Evolutionary conservation across 2,329 filamentous ascomycete species (phyloP).

Genomic region (Fusarium tricinctum): DNA sequence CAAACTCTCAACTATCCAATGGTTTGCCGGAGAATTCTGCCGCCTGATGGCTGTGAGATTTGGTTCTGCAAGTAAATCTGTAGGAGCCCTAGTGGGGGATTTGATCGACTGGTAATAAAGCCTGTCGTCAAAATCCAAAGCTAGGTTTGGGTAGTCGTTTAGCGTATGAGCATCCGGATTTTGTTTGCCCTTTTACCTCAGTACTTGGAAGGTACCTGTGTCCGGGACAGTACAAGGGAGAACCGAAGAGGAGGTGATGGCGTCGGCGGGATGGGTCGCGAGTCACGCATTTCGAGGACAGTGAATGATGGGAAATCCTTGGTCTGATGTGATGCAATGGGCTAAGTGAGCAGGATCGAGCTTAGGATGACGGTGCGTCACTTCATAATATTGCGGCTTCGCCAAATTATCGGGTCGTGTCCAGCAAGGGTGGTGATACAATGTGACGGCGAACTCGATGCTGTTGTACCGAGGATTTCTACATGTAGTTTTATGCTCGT

Average conservation of each 20-base stretch:
- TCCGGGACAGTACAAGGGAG: too few species aligned
- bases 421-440: neutral
- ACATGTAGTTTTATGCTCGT: neutral
- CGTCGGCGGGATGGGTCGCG: neutral
- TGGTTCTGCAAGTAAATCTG: neutral
- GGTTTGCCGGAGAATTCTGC: neutral
- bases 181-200: neutral
- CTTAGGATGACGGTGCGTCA: neutral
- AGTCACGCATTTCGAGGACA: neutral
- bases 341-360: neutral
- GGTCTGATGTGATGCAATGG: neutral
- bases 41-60: conserved; percentile 12
- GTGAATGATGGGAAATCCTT: neutral
- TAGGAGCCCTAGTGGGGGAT: neutral
- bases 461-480: neutral
- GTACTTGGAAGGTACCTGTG: neutral
- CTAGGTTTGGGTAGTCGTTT: too few species aligned
- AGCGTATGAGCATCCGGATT: neutral
- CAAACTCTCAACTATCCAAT: conserved; percentile 5
- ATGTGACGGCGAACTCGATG: neutral
- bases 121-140: neutral
- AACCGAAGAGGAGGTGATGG: neutral
- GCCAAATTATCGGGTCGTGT: too few species aligned
- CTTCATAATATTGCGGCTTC: neutral
- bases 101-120: neutral